A percentile compares a stretch with the other conserved stretches of the same genome.
Evolutionary conservation across 441 rosid species (phyloP).

Genomic region (Lepidium campestre): DNA sequence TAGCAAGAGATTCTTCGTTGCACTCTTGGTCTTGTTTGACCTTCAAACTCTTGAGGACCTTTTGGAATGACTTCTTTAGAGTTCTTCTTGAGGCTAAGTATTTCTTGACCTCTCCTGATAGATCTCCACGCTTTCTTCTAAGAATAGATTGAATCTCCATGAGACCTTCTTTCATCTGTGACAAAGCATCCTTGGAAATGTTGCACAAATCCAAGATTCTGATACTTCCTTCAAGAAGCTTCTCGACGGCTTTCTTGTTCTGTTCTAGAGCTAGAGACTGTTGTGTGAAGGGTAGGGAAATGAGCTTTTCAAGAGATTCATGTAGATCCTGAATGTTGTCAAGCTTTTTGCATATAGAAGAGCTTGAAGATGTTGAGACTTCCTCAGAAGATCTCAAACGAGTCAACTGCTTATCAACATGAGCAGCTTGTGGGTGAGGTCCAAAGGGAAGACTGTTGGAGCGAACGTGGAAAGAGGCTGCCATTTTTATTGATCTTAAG

Average conservation of each 20-base stretch:
- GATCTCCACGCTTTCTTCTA: constrained; percentile 29
- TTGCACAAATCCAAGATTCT: constrained; percentile 21
- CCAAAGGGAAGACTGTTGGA: constrained; percentile 40
- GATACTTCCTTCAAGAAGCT: constrained; percentile 38
- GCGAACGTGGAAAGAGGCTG: constrained; percentile 29
- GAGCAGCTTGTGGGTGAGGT: constrained; percentile 30
- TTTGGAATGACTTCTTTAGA: constrained; percentile 17
- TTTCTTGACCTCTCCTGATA: constrained; percentile 12
- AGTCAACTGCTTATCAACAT: constrained; percentile 24
- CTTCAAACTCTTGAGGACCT: neutral
- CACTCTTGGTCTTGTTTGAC: neutral
- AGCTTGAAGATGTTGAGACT: constrained; percentile 25
- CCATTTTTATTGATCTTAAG: constrained; percentile 15
- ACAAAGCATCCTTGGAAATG: constrained; percentile 15
- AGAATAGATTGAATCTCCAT: constrained; percentile 28
- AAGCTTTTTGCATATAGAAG: constrained; percentile 22
- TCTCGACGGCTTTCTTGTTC: constrained; percentile 1
- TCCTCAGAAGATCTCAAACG: constrained; percentile 30
- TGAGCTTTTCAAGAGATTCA: constrained; percentile 30
- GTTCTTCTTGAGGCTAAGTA: constrained; percentile 23
- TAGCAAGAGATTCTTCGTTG: neutral
- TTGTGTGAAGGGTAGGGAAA: constrained; percentile 26
- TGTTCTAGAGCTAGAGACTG: constrained; percentile 16
- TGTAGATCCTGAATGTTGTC: constrained; percentile 32
- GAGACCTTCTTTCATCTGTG: constrained; percentile 22